These are phyloP conservation scores for Gomphus bonarii DNA, from an alignment of 1,284 basidiomycete genomes.

Conservation along the genomic window DNA sequence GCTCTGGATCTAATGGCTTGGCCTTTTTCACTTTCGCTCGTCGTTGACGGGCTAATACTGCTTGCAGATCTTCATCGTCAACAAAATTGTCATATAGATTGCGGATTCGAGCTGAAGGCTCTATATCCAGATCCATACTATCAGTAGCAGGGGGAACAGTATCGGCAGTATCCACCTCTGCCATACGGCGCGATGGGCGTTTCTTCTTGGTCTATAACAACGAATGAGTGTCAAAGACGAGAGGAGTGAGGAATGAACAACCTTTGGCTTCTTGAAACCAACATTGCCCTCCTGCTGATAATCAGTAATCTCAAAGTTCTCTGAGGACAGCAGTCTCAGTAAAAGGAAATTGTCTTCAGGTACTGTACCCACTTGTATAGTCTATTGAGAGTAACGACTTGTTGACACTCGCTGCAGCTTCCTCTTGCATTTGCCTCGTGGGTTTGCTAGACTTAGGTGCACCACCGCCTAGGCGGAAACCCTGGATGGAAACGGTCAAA, in stretches of 20 bases:
- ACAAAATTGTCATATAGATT: conserved; percentile 84
- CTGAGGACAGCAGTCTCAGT: conserved; percentile 28
- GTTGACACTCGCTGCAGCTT: conserved; percentile 56
- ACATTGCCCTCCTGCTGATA: conserved; percentile 87
- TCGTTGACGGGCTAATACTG: conserved; percentile 79
- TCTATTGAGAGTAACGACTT: conserved; percentile 81
- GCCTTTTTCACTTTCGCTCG: conserved; percentile 72
- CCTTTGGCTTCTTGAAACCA: conserved; percentile 92
- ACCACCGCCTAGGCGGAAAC: conserved; percentile 63
- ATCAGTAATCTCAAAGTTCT: conserved; percentile 80
- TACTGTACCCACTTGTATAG: conserved; percentile 65
- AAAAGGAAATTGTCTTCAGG: not conserved
- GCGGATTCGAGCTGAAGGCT: conserved; percentile 45
- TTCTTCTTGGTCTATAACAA: conserved; percentile 81
- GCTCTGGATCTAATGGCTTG: conserved; percentile 76
- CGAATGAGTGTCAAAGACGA: conserved; percentile 10
- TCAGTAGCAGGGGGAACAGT: conserved; percentile 24
- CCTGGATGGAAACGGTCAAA: conserved; percentile 33
- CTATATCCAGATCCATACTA: conserved; percentile 73
- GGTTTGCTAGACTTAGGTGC: conserved; percentile 27
- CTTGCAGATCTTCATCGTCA: conserved; percentile 97
- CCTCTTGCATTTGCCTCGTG: conserved; percentile 35
- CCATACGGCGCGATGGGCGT: conserved; percentile 59
- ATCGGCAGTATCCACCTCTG: conserved; percentile 41
- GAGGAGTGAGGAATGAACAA: conserved; percentile 19